Conservation (phyloP, 1,139 yeast genomes). For the Yamadazyma diospyri region DNA sequence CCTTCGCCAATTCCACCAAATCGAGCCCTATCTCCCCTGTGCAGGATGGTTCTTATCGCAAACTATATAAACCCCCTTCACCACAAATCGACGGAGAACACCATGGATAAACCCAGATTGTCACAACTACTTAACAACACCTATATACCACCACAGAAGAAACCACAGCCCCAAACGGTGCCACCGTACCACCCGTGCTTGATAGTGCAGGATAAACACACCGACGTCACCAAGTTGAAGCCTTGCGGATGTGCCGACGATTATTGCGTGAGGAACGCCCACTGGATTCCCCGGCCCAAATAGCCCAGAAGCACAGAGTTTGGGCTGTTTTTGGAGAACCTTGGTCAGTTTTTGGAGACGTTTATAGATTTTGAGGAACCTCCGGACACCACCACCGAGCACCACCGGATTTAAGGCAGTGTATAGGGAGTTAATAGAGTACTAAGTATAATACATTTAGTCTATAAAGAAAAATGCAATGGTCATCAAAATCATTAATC, state of each 20-base stretch:
- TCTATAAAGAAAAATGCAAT: conserved; percentile 4
- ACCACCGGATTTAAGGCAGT: no score
- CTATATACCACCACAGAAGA: conserved; percentile 31
- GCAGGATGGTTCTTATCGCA: background rate
- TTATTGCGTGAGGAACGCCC: conserved; percentile 42
- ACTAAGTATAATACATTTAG: conserved; percentile 3
- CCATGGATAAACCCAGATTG: conserved; percentile 33
- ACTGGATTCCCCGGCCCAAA: conserved; percentile 39
- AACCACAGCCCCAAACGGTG: conserved; percentile 15
- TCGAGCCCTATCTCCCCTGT: background rate
- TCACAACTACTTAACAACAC: conserved; percentile 24
- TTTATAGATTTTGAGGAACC: no score
- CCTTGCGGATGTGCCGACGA: conserved; percentile 44
- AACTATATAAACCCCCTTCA: conserved; percentile 2
- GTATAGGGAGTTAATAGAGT: no score
- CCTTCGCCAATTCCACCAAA: no score
- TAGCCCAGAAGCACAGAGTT: no score
- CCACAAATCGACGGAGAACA: background rate
- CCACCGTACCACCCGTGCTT: conserved; percentile 45
- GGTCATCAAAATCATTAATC: conserved; percentile 2
- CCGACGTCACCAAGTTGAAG: conserved; percentile 35
- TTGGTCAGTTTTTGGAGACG: no score
- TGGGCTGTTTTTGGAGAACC: background rate
- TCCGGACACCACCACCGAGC: no score
- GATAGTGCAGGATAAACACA: conserved; percentile 43